Conservation (phyloP, 2,329 filamentous ascomycete genomes). For the Penicillium italicum region DNA sequence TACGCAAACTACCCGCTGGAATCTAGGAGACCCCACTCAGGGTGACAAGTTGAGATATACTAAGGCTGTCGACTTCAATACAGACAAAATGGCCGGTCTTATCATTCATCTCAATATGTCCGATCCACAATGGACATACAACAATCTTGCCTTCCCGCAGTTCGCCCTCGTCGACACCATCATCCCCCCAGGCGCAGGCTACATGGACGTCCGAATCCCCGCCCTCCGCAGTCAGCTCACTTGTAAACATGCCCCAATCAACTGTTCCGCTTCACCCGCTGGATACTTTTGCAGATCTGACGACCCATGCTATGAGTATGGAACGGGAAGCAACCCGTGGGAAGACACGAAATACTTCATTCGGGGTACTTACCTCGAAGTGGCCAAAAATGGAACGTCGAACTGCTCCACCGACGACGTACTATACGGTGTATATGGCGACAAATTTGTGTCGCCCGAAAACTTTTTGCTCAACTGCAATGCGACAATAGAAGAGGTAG, state of each 20-base stretch:
- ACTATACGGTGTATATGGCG: neutral
- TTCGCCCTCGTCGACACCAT: neutral
- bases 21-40: slow-evolving; percentile 3
- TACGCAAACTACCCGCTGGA: neutral
- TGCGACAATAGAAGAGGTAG: slow-evolving; percentile 5
- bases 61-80: neutral
- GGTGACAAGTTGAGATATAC: neutral
- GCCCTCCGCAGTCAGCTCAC: neutral
- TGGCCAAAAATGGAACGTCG: neutral
- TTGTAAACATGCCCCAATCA: neutral
- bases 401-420: neutral
- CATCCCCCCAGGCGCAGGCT: neutral
- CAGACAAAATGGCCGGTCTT: slow-evolving; percentile 5
- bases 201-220: neutral
- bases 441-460: neutral
- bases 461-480: neutral
- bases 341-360: neutral
- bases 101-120: slow-evolving; percentile 29
- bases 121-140: slow-evolving; percentile 33
- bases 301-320: neutral
- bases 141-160: slow-evolving; percentile 27
- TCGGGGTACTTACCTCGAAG: neutral
- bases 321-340: neutral
- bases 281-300: neutral
- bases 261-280: neutral